These are phyloP conservation scores for Pistacia vera DNA, from an alignment of 345 rosid species.

Conservation along the genomic window DNA sequence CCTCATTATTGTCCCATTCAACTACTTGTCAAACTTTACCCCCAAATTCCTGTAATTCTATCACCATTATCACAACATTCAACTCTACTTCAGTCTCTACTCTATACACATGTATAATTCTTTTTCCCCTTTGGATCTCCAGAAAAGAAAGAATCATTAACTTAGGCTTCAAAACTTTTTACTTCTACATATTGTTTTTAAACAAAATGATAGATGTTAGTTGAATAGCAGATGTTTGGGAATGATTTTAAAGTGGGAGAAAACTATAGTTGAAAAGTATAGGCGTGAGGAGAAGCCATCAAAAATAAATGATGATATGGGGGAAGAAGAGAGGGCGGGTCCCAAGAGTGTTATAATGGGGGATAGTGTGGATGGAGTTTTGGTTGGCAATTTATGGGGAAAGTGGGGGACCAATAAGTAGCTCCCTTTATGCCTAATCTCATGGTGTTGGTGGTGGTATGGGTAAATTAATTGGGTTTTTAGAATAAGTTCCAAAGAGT, in stretches of 20 bases:
- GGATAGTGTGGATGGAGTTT: conserved; percentile 24
- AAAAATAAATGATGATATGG: conserved; percentile 55
- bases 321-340: conserved; percentile 24
- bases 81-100: too few relatives aligned
- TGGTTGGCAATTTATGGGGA: neutral
- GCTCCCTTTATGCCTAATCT: conserved; percentile 28
- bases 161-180: too few relatives aligned
- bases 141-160: too few relatives aligned
- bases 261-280: neutral
- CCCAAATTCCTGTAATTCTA: neutral
- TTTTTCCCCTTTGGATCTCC: too few relatives aligned
- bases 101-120: too few relatives aligned
- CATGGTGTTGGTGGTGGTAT: too few relatives aligned
- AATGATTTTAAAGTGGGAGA: conserved; percentile 23
- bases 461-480: neutral
- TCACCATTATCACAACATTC: neutral
- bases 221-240: too few relatives aligned
- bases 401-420: conserved; percentile 28
- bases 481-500: conserved; percentile 23
- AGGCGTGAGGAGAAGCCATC: conserved; percentile 64
- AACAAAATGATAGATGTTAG: too few relatives aligned
- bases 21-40: conserved; percentile 17
- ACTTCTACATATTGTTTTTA: too few relatives aligned
- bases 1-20: conserved; percentile 27
- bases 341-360: conserved; percentile 27